phyloP scores from a whole-genome alignment of 106 monocot genomes.

The Platanthera zijinensis region DNA sequence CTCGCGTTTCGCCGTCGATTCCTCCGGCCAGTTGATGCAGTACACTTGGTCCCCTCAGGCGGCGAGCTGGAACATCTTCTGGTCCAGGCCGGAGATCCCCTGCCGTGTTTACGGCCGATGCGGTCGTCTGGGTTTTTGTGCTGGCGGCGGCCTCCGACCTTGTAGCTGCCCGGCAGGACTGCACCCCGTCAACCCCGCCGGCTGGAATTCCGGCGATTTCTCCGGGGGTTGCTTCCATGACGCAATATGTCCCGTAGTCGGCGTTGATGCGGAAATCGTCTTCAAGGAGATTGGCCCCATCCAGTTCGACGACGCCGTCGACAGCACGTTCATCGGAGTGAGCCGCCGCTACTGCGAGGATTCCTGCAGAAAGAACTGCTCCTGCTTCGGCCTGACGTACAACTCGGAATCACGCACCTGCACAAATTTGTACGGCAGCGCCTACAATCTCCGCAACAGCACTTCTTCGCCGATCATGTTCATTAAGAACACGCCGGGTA shows the following conservation, averaged over 20 bases:
- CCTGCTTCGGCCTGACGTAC: slow-evolving; percentile 41
- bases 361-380: slow-evolving; percentile 34
- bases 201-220: slow-evolving; percentile 40
- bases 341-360: slow-evolving; percentile 28
- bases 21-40: slow-evolving; percentile 47
- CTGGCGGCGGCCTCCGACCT: slow-evolving; percentile 12
- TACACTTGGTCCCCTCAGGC: slow-evolving; percentile 57
- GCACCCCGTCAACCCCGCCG: slow-evolving; percentile 8
- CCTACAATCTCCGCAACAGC: slow-evolving; percentile 37
- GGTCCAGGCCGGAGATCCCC: slow-evolving; percentile 37
- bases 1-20: slow-evolving; percentile 42
- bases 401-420: slow-evolving; percentile 14
- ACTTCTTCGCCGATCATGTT: slow-evolving; percentile 17
- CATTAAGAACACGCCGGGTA: slow-evolving; percentile 14
- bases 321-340: slow-evolving; percentile 1
- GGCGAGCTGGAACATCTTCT: slow-evolving; percentile 57
- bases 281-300: slow-evolving; percentile 20
- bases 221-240: slow-evolving; percentile 21
- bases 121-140: slow-evolving; percentile 42
- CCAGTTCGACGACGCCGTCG: slow-evolving; percentile 16
- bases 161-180: slow-evolving; percentile 28
- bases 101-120: slow-evolving; percentile 46
- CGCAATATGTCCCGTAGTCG: not conserved
- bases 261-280: not conserved
- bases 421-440: slow-evolving; percentile 20